phyloP scores from a whole-genome alignment of 177 flowering plant species.

The Vitis hybrid region DNA sequence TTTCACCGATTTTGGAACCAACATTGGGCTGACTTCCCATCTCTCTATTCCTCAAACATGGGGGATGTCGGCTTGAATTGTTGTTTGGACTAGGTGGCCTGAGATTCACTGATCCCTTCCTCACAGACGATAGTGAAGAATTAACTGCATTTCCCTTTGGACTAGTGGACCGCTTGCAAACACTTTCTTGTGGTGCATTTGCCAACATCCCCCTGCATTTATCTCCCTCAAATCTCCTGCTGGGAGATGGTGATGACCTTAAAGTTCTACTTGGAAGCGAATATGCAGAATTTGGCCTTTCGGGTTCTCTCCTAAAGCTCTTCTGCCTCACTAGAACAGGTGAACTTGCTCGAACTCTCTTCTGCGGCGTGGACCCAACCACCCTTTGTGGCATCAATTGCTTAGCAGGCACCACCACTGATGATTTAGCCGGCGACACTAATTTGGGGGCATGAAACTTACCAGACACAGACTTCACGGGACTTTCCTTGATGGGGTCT shows the following conservation, averaged over 20 bases:
- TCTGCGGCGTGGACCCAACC: slow-evolving; percentile 21
- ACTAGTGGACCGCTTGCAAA: slow-evolving; percentile 5
- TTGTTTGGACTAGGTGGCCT: slow-evolving; percentile 19
- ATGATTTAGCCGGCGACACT: slow-evolving; percentile 3
- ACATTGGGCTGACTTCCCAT: slow-evolving; percentile 19
- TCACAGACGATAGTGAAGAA: not conserved
- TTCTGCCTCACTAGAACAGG: slow-evolving; percentile 49
- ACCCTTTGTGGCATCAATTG: slow-evolving; percentile 8
- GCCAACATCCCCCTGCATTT: slow-evolving; percentile 6
- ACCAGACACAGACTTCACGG: not conserved
- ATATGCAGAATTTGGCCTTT: not conserved
- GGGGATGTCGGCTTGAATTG: slow-evolving; percentile 2
- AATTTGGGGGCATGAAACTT: slow-evolving; percentile 9
- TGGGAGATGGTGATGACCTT: slow-evolving; percentile 51
- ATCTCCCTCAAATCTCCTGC: slow-evolving; percentile 39
- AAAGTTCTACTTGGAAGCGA: slow-evolving; percentile 20
- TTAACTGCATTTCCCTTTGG: slow-evolving; percentile 12
- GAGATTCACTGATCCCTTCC: slow-evolving; percentile 16
- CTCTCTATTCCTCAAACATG: slow-evolving; percentile 26
- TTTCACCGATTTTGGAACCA: slow-evolving; percentile 29
- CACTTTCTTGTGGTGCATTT: slow-evolving; percentile 1
- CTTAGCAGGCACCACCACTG: not conserved
- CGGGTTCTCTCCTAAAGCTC: slow-evolving; percentile 45
- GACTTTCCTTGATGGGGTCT: slow-evolving; percentile 18
- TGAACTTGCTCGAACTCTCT: slow-evolving; percentile 43